Conservation (phyloP, 192 early-diverging fungal species). For the Coemansia sp. region DNA sequence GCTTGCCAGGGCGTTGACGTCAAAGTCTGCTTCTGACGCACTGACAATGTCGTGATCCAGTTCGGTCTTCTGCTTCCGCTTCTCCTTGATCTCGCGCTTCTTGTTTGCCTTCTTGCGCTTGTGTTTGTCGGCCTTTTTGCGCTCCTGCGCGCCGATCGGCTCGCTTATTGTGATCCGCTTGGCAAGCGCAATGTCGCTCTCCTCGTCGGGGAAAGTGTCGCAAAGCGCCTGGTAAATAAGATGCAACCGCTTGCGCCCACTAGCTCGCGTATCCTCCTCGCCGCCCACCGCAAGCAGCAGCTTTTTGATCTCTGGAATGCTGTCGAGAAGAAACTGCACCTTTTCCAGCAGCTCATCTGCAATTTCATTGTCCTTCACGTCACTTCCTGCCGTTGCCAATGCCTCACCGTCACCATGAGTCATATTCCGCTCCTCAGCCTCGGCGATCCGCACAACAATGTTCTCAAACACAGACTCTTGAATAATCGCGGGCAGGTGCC, state of each 20-base stretch:
- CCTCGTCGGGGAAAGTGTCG: slow-evolving; percentile 50
- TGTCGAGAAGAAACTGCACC: slow-evolving; percentile 42
- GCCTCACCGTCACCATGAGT: slow-evolving; percentile 8
- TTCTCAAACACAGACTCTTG: slow-evolving; percentile 48
- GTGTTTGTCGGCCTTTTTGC: slow-evolving; percentile 42
- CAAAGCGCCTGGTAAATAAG: slow-evolving; percentile 47
- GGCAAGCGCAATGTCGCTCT: slow-evolving; percentile 32
- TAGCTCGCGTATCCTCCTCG: slow-evolving; percentile 19
- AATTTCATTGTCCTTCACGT: slow-evolving; percentile 34
- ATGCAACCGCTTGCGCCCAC: slow-evolving; percentile 45
- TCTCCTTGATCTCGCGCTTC: slow-evolving; percentile 32
- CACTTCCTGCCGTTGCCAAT: background rate
- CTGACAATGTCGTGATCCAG: slow-evolving; percentile 18
- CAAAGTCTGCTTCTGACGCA: slow-evolving; percentile 15
- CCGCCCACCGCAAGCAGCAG: slow-evolving; percentile 34
- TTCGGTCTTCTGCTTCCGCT: slow-evolving; percentile 18
- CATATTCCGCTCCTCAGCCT: slow-evolving; percentile 37
- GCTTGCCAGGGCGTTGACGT: slow-evolving; percentile 43
- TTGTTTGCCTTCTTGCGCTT: slow-evolving; percentile 43
- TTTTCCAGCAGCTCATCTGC: slow-evolving; percentile 28
- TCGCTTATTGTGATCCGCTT: slow-evolving; percentile 20
- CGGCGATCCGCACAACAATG: slow-evolving; percentile 48
- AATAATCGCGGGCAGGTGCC: slow-evolving; percentile 35
- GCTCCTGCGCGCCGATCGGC: slow-evolving; percentile 40
- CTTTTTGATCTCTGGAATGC: slow-evolving; percentile 42